Conservation (phyloP, 306 rosid genomes). For the Luffa aegyptiaca region DNA sequence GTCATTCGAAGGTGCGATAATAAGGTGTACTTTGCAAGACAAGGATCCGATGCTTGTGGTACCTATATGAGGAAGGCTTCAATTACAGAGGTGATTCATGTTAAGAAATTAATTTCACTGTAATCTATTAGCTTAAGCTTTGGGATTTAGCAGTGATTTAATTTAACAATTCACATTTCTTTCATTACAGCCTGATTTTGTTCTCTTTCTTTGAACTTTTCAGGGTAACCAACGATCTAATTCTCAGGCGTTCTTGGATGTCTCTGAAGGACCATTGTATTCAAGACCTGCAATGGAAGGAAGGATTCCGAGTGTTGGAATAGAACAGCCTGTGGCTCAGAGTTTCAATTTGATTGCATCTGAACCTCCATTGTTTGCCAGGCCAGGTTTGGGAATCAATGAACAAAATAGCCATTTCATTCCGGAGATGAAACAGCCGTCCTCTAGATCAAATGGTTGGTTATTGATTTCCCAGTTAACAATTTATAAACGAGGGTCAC, state of each 20-base stretch:
- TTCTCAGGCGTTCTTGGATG: slow-evolving; percentile 22
- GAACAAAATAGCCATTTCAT: slow-evolving; percentile 17
- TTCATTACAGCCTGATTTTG: not conserved
- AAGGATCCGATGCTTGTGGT: slow-evolving; percentile 46
- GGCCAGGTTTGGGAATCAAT: slow-evolving; percentile 20
- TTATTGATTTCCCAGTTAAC: not conserved
- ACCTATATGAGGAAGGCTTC: slow-evolving; percentile 56
- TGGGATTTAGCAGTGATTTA: not conserved
- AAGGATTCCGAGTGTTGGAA: slow-evolving; percentile 15
- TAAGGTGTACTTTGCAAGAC: slow-evolving; percentile 48
- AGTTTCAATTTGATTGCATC: slow-evolving; percentile 17
- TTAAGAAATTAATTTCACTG: not conserved
- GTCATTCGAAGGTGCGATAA: slow-evolving; percentile 39
- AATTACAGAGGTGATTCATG: slow-evolving; percentile 31
- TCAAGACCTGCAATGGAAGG: slow-evolving; percentile 33
- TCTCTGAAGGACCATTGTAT: slow-evolving; percentile 44
- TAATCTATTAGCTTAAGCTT: not conserved
- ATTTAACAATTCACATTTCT: not conserved
- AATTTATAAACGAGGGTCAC: not conserved
- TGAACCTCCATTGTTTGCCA: slow-evolving; percentile 49
- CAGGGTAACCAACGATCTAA: slow-evolving; percentile 30
- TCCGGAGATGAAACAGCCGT: slow-evolving; percentile 16
- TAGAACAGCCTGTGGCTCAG: slow-evolving; percentile 19
- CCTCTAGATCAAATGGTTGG: slow-evolving; percentile 33
- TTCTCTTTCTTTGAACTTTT: not conserved